Conservation (phyloP, 176 grass and related monocot genomes). For the Zoysia japonica region DNA sequence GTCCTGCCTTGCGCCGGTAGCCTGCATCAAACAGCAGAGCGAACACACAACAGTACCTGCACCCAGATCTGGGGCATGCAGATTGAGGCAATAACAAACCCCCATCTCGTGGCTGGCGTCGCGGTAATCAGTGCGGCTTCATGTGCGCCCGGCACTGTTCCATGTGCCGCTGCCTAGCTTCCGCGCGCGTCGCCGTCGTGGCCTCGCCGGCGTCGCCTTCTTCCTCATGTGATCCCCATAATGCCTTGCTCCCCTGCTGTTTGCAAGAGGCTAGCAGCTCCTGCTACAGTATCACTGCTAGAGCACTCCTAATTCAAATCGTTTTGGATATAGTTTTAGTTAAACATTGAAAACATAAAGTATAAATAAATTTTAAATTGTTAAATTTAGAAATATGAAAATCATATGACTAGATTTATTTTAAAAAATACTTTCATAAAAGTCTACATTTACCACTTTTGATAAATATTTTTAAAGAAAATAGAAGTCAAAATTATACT, state of each 20-base stretch:
- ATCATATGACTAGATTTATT: too few species aligned
- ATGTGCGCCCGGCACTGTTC: slow-evolving; percentile 28
- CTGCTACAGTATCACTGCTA: not conserved
- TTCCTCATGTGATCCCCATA: slow-evolving; percentile 31
- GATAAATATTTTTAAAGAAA: too few species aligned
- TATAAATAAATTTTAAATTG: too few species aligned
- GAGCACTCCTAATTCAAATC: too few species aligned
- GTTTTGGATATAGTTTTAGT: too few species aligned
- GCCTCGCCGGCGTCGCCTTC: not conserved
- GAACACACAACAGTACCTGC: not conserved
- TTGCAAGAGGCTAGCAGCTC: not conserved
- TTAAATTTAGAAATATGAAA: too few species aligned
- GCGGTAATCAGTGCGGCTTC: slow-evolving; percentile 39
- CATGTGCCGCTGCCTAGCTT: slow-evolving; percentile 35
- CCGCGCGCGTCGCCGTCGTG: not conserved
- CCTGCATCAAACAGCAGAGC: not conserved
- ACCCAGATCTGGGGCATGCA: slow-evolving; percentile 4
- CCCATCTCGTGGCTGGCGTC: slow-evolving; percentile 8
- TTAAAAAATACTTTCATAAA: too few species aligned
- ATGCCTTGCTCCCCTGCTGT: not conserved
- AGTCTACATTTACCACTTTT: too few species aligned
- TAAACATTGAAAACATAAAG: too few species aligned
- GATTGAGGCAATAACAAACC: not conserved
- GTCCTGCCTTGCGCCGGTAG: not conserved
- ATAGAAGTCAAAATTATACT: too few species aligned